A percentile compares a stretch with the other conserved stretches of the same genome.
These are phyloP conservation scores for Globisporangium recalcitrans DNA, from an alignment of 352 stramenopile species.

Conservation along the genomic window DNA sequence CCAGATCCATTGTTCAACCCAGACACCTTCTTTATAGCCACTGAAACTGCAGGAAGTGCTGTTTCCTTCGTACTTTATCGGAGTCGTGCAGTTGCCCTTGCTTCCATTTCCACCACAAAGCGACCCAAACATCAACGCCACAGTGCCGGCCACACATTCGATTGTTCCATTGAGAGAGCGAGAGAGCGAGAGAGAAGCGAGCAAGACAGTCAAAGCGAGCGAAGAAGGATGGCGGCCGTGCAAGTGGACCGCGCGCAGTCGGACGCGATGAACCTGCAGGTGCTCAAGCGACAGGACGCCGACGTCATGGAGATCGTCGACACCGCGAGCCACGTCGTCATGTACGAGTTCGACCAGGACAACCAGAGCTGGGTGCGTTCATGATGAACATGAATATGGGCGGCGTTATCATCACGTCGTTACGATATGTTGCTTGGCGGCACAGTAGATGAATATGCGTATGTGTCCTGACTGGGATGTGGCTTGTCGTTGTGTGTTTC, in stretches of 20 bases:
- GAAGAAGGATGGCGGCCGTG: constrained; percentile 35
- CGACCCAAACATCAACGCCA: background rate
- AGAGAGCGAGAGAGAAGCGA: background rate
- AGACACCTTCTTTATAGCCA: constrained; percentile 1
- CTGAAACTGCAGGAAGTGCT: background rate
- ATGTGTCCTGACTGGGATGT: background rate
- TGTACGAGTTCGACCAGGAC: constrained; percentile 86
- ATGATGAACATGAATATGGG: background rate
- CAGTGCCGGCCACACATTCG: constrained; percentile 1
- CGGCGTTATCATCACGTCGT: background rate
- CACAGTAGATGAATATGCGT: background rate
- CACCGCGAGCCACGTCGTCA: constrained; percentile 81
- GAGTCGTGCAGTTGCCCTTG: background rate
- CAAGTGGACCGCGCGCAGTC: constrained; percentile 77
- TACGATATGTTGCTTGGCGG: background rate
- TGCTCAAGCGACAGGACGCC: constrained; percentile 78
- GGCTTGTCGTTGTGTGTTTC: background rate
- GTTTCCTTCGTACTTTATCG: constrained; percentile 10
- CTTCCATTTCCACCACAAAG: constrained; percentile 9
- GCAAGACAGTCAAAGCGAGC: background rate
- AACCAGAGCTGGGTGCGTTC: constrained; percentile 75
- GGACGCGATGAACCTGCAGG: constrained; percentile 84
- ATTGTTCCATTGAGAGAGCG: background rate
- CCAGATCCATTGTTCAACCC: background rate
- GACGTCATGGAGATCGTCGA: constrained; percentile 81